Evolutionary conservation across 352 stramenopile genomes (phyloP).

Genomic region (Phytopythium sindhum): DNA sequence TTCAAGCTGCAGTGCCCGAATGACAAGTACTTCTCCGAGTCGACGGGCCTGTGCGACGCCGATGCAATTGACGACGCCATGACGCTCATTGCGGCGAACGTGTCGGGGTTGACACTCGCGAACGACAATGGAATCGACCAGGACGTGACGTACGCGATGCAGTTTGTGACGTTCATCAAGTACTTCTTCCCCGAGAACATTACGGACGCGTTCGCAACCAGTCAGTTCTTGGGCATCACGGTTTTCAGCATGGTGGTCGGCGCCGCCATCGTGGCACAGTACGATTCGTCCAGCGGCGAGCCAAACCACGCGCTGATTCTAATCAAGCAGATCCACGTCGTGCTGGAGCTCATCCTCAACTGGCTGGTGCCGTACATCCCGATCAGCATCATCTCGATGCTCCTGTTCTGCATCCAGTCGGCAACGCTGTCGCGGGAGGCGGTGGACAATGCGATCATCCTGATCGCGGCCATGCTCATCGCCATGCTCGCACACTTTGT

Average conservation of each 20-base stretch:
- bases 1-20: constrained; percentile 56
- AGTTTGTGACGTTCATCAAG: constrained; percentile 58
- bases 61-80: constrained; percentile 26
- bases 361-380: constrained; percentile 57
- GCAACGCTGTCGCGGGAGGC: constrained; percentile 28
- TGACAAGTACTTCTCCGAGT: constrained; percentile 32
- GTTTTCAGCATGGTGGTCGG: constrained; percentile 62
- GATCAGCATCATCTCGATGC: constrained; percentile 42
- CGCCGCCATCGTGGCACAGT: constrained; percentile 38
- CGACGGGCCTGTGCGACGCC: constrained; percentile 19
- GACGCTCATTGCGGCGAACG: constrained; percentile 34
- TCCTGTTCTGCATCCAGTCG: constrained; percentile 51
- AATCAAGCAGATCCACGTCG: constrained; percentile 51
- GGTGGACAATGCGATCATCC: constrained; percentile 34
- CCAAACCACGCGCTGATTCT: constrained; percentile 52
- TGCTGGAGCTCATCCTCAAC: constrained; percentile 70
- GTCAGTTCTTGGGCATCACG: constrained; percentile 43
- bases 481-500: constrained; percentile 48
- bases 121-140: constrained; percentile 25
- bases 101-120: constrained; percentile 44
- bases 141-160: constrained; percentile 29
- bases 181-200: constrained; percentile 58
- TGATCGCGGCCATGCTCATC: constrained; percentile 38
- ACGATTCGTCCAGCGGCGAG: constrained; percentile 36
- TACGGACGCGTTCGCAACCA: constrained; percentile 39